A percentile compares a stretch with the other conserved stretches of the same genome.
Evolutionary conservation across 169 alveolate genomes (phyloP).

Genomic region (Neospora caninum): DNA sequence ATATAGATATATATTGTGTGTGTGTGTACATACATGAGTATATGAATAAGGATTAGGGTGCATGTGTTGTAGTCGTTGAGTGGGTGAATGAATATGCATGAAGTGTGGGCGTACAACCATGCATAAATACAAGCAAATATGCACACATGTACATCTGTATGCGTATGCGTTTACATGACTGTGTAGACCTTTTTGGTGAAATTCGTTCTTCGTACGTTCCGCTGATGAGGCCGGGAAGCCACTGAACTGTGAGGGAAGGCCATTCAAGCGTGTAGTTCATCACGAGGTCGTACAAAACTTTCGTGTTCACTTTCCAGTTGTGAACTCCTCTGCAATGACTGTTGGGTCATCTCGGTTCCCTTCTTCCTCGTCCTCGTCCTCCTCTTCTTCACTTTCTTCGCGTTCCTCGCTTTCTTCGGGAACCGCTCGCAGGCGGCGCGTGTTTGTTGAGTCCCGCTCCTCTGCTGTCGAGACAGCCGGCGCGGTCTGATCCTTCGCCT

Average conservation of each 20-base stretch:
- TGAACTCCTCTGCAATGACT: conserved; percentile 46
- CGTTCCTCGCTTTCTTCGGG: background rate
- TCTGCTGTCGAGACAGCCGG: background rate
- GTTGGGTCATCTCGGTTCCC: background rate
- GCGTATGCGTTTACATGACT: no score
- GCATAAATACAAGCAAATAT: background rate
- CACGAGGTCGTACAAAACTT: conserved; percentile 93
- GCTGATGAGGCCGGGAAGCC: conserved; percentile 80
- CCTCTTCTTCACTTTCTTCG: background rate
- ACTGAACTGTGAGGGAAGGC: conserved; percentile 95
- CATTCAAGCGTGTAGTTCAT: conserved; percentile 92
- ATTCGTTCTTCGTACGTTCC: background rate
- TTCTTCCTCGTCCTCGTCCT: conserved; percentile 24
- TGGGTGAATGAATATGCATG: background rate
- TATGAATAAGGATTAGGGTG: no score
- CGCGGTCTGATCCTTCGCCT: background rate
- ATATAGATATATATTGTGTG: background rate
- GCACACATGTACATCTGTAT: background rate
- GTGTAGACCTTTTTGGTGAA: background rate
- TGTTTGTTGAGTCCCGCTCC: background rate
- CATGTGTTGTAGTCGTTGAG: no score
- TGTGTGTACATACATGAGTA: no score
- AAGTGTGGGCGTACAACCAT: background rate
- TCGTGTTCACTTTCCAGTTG: conserved; percentile 95
- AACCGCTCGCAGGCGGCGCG: no score